Base-by-base conservation (phyloP, 73 alveolate species). In the Halteria grandinella region DNA sequence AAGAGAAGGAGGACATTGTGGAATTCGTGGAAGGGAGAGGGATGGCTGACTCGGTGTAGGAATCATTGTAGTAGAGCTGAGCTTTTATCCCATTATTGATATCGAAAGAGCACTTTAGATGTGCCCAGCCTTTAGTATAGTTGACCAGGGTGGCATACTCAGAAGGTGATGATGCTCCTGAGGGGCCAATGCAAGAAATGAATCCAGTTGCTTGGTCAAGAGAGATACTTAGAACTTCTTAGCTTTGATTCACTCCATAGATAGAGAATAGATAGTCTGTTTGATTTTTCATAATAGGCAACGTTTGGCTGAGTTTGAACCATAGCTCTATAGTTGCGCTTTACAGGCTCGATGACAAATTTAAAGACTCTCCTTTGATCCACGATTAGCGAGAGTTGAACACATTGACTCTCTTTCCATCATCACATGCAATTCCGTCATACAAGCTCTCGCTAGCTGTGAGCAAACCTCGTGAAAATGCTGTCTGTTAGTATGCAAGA, bases 91-190 rank as follows among this genome's bases (percentile, higher is more conserved):
- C 45, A 3, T 36, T 39, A 7, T 37, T 23, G 3, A 40, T 25
- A 21, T 60, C 77, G 24, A 40, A 60, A 15, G 12, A 36, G 40
- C 77, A 60, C 3, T 55, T 59, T 10, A 60, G 6, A 23, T 60
- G 77, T 41, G 21, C 37, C 77, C 77, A 60, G 37, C 77, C 77
- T 37, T 60, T 41, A 4, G 77, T 60, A 60, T 15, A 60, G 1
- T 36, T 6, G 20, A 25, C 44, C 37, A 15, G 43, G 21, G 59
- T 41, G 4, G 24, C 59, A 3, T 4, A 34, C 7, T 55, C 60
- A 17, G 58, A 37, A 15, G 40, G 3, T 6, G 28, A 23, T 6
- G 59, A 34, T 37, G 31, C 14, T n/a, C n/a, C n/a, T n/a, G n/a
- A n/a, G n/a, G n/a, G n/a, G n/a, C n/a, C n/a, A n/a, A n/a, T n/a